Conservation (phyloP, 1,284 basidiomycete genomes). For the Apiotrichum akiyoshidainum region DNA sequence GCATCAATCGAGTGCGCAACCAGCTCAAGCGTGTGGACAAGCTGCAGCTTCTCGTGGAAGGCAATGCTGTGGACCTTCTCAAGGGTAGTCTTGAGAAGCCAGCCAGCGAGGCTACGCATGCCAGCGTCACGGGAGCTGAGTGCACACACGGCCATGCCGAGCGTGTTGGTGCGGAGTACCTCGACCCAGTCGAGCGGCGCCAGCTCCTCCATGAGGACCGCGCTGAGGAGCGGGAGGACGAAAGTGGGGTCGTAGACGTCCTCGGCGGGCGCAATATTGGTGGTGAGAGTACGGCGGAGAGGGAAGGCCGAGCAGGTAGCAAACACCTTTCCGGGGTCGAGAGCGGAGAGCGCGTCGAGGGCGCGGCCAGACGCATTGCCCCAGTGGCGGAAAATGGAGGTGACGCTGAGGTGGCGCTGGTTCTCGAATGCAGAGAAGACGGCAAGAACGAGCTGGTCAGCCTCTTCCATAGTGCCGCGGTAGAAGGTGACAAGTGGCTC, state of each 20-base stretch:
- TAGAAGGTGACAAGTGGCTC: constrained; percentile 72
- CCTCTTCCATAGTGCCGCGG: constrained; percentile 61
- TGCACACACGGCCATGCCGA: constrained; percentile 69
- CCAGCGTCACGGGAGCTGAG: constrained; percentile 65
- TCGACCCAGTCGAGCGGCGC: constrained; percentile 76
- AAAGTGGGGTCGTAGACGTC: constrained; percentile 77
- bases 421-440: constrained; percentile 76
- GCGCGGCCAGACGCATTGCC: constrained; percentile 54
- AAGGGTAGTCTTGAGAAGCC: constrained; percentile 32
- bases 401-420: constrained; percentile 64
- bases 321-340: constrained; percentile 69
- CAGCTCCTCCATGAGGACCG: constrained; percentile 61
- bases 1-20: constrained; percentile 62
- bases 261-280: background rate
- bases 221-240: constrained; percentile 64
- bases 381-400: constrained; percentile 63
- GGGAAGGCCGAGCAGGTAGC: constrained; percentile 73
- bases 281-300: constrained; percentile 19
- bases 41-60: constrained; percentile 76
- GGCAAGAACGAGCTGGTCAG: constrained; percentile 66
- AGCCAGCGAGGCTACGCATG: constrained; percentile 57
- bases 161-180: constrained; percentile 73
- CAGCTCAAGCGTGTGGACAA: constrained; percentile 69
- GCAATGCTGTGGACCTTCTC: constrained; percentile 33
- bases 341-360: constrained; percentile 64